Evolutionary conservation across 2,329 filamentous ascomycete genomes (phyloP).

Genomic region (Chaetomiaceae sp.): DNA sequence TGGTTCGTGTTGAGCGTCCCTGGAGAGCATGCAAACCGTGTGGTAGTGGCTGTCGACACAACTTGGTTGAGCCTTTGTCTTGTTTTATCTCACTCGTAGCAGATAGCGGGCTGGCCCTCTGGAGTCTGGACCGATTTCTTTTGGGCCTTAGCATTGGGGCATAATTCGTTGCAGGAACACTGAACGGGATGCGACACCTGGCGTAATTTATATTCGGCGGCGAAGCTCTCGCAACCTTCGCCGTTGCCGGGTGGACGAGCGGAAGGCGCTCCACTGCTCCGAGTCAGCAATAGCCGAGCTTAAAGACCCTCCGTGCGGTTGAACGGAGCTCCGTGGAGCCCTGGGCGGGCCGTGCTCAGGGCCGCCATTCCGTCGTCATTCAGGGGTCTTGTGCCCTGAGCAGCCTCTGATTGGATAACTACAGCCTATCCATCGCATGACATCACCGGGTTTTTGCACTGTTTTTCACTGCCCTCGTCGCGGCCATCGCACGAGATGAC

Average conservation of each 20-base stretch:
- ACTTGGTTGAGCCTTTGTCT: too few species aligned
- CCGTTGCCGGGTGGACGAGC: not conserved
- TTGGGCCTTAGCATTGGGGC: too few species aligned
- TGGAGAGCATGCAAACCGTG: too few species aligned
- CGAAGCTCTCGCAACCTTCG: not conserved
- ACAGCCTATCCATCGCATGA: not conserved
- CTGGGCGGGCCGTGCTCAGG: not conserved
- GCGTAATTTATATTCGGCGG: too few species aligned
- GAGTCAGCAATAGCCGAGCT: conserved; percentile 19
- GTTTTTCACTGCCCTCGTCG: not conserved
- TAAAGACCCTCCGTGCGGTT: conserved; percentile 3
- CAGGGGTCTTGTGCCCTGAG: not conserved
- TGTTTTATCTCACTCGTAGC: too few species aligned
- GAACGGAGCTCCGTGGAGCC: conserved; percentile 14
- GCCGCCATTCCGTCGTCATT: not conserved
- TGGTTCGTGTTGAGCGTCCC: too few species aligned
- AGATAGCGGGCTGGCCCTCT: too few species aligned
- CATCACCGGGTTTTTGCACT: conserved; percentile 8
- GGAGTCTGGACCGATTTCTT: too few species aligned
- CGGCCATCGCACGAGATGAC: not conserved
- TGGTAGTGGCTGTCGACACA: too few species aligned
- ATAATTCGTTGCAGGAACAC: too few species aligned
- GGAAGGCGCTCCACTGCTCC: conserved; percentile 7
- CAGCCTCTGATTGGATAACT: conserved; percentile 3
- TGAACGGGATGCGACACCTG: too few species aligned